Percentiles rank a stretch among this genome's conserved stretches.
These are phyloP conservation scores for Rheum nobile DNA, from an alignment of 148 eudicot species.

Conservation along the genomic window DNA sequence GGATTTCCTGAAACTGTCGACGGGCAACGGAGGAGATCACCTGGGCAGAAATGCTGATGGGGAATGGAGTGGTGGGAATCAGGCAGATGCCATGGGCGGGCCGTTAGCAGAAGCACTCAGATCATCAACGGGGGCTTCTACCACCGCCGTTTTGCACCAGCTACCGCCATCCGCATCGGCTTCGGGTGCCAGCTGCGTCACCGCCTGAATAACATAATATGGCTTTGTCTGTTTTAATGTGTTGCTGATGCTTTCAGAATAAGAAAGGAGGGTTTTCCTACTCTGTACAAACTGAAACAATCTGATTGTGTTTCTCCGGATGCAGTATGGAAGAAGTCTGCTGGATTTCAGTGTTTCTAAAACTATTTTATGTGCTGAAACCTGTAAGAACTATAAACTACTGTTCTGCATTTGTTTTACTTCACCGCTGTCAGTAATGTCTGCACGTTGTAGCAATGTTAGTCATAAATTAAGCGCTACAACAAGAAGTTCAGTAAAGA, in stretches of 20 bases:
- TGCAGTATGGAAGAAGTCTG: too few relatives aligned
- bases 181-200: slow-evolving; percentile 42
- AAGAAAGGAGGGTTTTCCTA: not conserved
- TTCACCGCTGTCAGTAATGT: not conserved
- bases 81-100: slow-evolving; percentile 44
- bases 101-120: slow-evolving; percentile 73
- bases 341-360: not conserved
- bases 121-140: slow-evolving; percentile 52
- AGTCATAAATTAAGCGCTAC: not conserved
- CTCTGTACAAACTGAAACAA: not conserved
- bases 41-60: not conserved
- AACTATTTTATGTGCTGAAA: not conserved
- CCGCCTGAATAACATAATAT: slow-evolving; percentile 20
- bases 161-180: slow-evolving; percentile 27
- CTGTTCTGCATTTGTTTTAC: not conserved
- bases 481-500: not conserved
- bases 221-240: not conserved
- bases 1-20: slow-evolving; percentile 60
- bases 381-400: not conserved
- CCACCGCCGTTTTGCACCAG: slow-evolving; percentile 41
- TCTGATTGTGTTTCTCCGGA: not conserved
- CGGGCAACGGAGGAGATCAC: slow-evolving; percentile 18
- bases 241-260: not conserved
- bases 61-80: not conserved
- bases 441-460: too few relatives aligned